Evolutionary conservation across 192 early-diverging fungal species (phyloP), one percentile per base, ranked within the genome.

Genomic region (Haplosporangium gracile): DNA sequence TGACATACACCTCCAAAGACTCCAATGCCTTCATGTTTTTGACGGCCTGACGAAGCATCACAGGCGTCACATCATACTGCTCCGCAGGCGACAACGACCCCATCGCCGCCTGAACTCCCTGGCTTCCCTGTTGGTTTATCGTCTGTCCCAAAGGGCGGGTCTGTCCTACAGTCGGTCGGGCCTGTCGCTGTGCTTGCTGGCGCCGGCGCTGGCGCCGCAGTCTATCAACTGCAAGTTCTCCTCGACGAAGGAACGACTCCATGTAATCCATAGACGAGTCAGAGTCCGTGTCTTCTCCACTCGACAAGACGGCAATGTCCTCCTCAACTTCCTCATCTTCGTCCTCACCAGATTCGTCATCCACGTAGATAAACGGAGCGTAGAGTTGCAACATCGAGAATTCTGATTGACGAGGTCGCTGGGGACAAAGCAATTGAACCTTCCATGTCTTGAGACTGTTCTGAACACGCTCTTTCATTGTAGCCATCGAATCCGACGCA

Each of bases 381-480:
- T 82, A 82, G 8, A 82, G 74, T 38, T 82, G 74, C 18, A 72
- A 16, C 16, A 69, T 5, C 0, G 68, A 45, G 45, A 60, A 68
- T 72, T 49, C 74, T 16, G 68, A 34, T 11, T 60, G 11, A 49
- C 65, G 49, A 7, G 80, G 80, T 57, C 70, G 36, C 49, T 82
- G 80, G 2, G 80, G 80, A n/a, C 74, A 82, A 26, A 82, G 49
- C n/a, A 82, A 20, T 57, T 69, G 74, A 36, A 82, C 51, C 5
- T n/a, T 72, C 80, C 80, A 82, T n/a, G 74, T 71, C 45, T 76
- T 76, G 26, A 82, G 75, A 11, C n/a, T 76, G 9, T 71, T 42
- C 34, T 47, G 63, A 42, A 70, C 68, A 45, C 69, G 80, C 5
- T 20, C 51, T 39, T 55, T 47, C 75, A 82, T 76, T 7, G 53